Conservation (phyloP, 2,329 filamentous ascomycete genomes). For the Kalmusia sp. region DNA sequence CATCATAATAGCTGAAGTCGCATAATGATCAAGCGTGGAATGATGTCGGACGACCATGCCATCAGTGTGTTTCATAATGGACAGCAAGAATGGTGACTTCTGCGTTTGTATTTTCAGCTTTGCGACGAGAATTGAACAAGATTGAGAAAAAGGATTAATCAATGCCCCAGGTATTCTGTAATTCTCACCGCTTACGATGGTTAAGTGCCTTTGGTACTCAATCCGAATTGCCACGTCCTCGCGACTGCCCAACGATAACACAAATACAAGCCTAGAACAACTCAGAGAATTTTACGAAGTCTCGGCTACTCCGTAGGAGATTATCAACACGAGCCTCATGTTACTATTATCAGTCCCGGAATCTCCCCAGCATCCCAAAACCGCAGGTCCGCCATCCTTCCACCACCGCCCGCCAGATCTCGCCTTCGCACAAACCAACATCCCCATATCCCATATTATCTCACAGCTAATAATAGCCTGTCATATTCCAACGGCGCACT, state of each 20-base stretch:
- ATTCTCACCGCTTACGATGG: too few species aligned
- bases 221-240: neutral
- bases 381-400: neutral
- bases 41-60: too few species aligned
- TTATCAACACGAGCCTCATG: conserved; percentile 8
- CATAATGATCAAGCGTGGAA: too few species aligned
- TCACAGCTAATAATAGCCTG: conserved; percentile 1
- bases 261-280: neutral
- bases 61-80: too few species aligned
- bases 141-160: too few species aligned
- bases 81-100: too few species aligned
- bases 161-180: too few species aligned
- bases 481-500: neutral
- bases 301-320: neutral
- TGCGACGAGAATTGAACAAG: too few species aligned
- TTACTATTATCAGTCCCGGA: neutral
- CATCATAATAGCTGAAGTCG: too few species aligned
- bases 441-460: conserved; percentile 7
- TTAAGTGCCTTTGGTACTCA: too few species aligned
- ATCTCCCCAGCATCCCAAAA: neutral
- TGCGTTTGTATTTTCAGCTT: too few species aligned
- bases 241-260: neutral
- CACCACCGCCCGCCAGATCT: conserved; percentile 3
- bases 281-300: neutral
- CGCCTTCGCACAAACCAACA: conserved; percentile 3